Conservation (phyloP, 805 yeast species). For the Candida cerambycidarum region DNA sequence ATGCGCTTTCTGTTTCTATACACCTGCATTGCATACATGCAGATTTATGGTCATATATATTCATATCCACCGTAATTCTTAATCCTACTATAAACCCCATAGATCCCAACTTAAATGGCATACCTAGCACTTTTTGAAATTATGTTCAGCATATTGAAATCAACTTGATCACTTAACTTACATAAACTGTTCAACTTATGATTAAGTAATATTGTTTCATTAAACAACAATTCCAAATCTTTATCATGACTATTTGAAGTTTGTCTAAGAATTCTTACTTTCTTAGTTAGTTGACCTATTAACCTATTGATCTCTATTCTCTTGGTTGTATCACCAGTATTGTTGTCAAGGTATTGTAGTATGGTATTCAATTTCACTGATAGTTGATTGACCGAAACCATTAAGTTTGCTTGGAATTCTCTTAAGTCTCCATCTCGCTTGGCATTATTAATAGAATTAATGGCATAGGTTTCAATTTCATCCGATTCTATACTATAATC, state of each 20-base stretch:
- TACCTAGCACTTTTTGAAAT: not conserved
- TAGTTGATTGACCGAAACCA: conserved; percentile 21
- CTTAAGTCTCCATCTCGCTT: conserved; percentile 20
- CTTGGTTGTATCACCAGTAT: conserved; percentile 7
- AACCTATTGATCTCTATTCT: conserved; percentile 21
- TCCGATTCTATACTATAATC: conserved; percentile 22
- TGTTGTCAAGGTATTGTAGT: conserved; percentile 14
- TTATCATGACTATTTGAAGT: not conserved
- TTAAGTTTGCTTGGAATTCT: conserved; percentile 3
- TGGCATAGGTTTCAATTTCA: conserved; percentile 33
- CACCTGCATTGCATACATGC: too few species aligned
- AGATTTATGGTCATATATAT: not conserved
- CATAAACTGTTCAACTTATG: conserved; percentile 28
- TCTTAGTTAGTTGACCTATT: conserved; percentile 24
- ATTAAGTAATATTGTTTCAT: conserved; percentile 31
- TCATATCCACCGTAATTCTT: too few species aligned
- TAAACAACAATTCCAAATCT: conserved; percentile 19
- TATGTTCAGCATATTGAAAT: conserved; percentile 6
- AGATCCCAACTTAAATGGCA: too few species aligned
- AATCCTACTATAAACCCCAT: too few species aligned
- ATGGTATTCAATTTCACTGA: conserved; percentile 22
- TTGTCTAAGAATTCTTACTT: conserved; percentile 14
- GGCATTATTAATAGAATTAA: conserved; percentile 30
- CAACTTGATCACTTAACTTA: conserved; percentile 14
- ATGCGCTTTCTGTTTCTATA: too few species aligned